Evolutionary conservation across 768 basidiomycete species (phyloP).

Genomic region (Mycena leptocephala): DNA sequence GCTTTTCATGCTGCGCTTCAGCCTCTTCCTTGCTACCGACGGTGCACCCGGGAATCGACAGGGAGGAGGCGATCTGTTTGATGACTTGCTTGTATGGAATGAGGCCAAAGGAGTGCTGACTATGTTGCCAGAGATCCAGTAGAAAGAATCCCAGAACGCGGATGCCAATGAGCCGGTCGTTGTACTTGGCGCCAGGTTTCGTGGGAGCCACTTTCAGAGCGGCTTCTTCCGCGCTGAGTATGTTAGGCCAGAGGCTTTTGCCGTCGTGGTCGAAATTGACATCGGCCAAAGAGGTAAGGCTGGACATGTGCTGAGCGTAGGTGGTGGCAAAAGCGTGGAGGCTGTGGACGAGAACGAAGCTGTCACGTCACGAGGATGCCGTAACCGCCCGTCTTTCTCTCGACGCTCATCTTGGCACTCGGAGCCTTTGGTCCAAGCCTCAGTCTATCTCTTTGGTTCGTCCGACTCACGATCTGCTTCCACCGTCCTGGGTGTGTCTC

Average conservation of each 20-base stretch:
- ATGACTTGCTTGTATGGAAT: slow-evolving; percentile 25
- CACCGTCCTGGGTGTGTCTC: no score
- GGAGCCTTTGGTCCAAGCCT: no score
- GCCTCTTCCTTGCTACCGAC: slow-evolving; percentile 13
- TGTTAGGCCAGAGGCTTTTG: slow-evolving; percentile 21
- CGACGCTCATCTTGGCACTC: no score
- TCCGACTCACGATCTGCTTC: no score
- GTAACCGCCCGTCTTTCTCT: no score
- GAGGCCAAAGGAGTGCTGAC: slow-evolving; percentile 16
- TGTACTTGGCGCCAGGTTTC: slow-evolving; percentile 16
- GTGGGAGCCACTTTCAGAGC: slow-evolving; percentile 13
- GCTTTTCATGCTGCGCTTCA: slow-evolving; percentile 6
- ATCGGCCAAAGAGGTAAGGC: slow-evolving; percentile 15
- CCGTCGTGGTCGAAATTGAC: slow-evolving; percentile 27
- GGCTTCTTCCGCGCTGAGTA: slow-evolving; percentile 29
- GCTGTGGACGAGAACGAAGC: no score
- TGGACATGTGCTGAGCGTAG: neutral
- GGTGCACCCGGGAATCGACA: neutral
- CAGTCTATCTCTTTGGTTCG: no score
- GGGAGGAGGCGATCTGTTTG: slow-evolving; percentile 10
- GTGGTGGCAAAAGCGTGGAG: slow-evolving; percentile 4
- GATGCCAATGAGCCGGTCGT: slow-evolving; percentile 26
- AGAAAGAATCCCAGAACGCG: slow-evolving; percentile 35
- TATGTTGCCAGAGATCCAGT: slow-evolving; percentile 27
- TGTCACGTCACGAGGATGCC: no score